Evolutionary conservation across 345 rosid genomes (phyloP), one percentile per base, ranked within the genome.

Genomic region (Rubroshorea leprosula): DNA sequence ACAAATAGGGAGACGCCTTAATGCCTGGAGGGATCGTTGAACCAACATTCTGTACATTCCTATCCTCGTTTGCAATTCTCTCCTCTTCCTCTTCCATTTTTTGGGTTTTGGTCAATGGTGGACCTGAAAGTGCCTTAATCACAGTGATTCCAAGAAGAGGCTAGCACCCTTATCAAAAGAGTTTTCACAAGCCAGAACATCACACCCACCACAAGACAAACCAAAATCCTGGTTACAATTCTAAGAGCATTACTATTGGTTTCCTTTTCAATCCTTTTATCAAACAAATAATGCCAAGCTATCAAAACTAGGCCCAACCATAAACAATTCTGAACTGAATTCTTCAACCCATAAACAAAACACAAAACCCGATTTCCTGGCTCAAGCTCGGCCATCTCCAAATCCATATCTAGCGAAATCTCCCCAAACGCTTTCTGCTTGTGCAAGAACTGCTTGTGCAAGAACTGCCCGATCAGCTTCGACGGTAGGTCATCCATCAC

Each of bases 221-320:
- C 69, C 59, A 89, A 71, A 21, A 86, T 68, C 68, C 76, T 80
- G 19, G 88, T 91, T 21, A 89, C 81, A 53, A 72, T 72, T 63
- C 54, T 51, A 8, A 89, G 84, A 45, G 56, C 18, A 0, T 54
- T 0, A 27, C 72, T 75, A 1, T 58, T 43, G 1, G 72, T 60
- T 59, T 81, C 87, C 72, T 77, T 77, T 68, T 60, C 60, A 0
- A 86, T 87, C 69, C 68, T 86, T 70, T 72, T 69, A 69, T 88
- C 88, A 17, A 92, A 83, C 78, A 92, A 59, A 52, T 61, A 79
- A 68, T 80, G 86, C 98, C 98, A 92, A 7, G 87, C 84, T 22
- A 86, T 67, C 64, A 92, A 54, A 22, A 86, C 90, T 31, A 92
- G 81, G 53, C 96, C 90, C 54, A 89, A 31, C 98, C 98, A 92